Base-by-base conservation (phyloP, 345 rosid genomes). In the Mangifera indica region DNA sequence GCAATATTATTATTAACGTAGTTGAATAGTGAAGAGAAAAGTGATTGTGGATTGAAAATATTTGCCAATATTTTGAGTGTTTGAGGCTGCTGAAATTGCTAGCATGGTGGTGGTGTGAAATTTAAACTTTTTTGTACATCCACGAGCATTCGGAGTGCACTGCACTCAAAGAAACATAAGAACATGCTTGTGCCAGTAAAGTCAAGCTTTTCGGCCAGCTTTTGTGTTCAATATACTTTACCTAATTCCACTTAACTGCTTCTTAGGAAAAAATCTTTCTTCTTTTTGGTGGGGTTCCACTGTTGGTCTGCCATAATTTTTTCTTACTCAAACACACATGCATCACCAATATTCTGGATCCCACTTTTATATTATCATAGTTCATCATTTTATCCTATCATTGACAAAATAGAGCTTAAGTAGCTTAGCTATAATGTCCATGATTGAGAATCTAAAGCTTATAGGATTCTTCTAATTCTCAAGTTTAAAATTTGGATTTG, bases 131-230 rank as follows among this genome's bases (percentile, higher is more conserved):
- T 66, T 71, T 78, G 63, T 63, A 64, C 77, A 68, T 69, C 77
- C 66, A 77, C 81, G 76, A 67, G 72, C 71, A 55, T 71, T 75
- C 76, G 57, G 92, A 87, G 97, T 91, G 97, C 72, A 84, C 83
- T 84, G 85, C 98, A 91, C 97, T 91, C 96, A 85, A 93, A 91
- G 92, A 77, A 86, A 83, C 79, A 78, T 20, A 80, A 7, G 9
- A 52, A 74, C 86, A 81, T 87, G 86, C 84, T 81, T 70, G 73
- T 85, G 80, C 81, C 86, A 81, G 75, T 80, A 87, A 84, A 87
- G 96, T 93, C 97, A 88, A 88, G 85, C 88, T 93, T 93, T 93
- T 79, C 96, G 91, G 96, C 93, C 74, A 71, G 49, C 80, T 55
- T 76, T 75, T 74, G 49, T 77, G 72, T 78, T 72, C 74, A 40